Conservation (phyloP, 2,329 filamentous ascomycete species). For the Penicillium corylophilum region DNA sequence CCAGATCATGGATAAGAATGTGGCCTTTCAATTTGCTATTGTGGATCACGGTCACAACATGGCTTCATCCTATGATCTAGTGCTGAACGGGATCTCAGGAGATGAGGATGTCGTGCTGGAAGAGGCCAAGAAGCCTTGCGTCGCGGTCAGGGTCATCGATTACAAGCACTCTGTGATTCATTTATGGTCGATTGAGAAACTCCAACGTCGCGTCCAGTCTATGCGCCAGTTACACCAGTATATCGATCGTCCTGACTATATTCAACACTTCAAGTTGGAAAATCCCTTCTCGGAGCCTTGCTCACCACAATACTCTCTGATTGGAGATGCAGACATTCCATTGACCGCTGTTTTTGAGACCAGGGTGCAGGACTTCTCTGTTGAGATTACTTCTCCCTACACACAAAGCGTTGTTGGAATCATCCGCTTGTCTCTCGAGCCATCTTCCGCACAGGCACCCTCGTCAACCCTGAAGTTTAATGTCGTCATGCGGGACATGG, state of each 20-base stretch:
- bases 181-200: slow-evolving; percentile 91
- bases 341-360: slow-evolving; percentile 91
- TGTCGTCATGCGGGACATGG: slow-evolving; percentile 94
- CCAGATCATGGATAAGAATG: slow-evolving; percentile 87
- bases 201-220: slow-evolving; percentile 78
- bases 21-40: slow-evolving; percentile 92
- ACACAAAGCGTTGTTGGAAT: slow-evolving; percentile 89
- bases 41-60: slow-evolving; percentile 84
- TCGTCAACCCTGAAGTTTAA: slow-evolving; percentile 96
- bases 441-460: slow-evolving; percentile 87
- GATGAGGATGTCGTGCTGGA: slow-evolving; percentile 85
- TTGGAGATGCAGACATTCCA: slow-evolving; percentile 91
- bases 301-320: slow-evolving; percentile 86
- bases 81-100: slow-evolving; percentile 82
- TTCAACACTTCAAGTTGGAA: slow-evolving; percentile 86
- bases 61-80: slow-evolving; percentile 94
- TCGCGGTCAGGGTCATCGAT: slow-evolving; percentile 86
- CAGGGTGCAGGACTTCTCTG: slow-evolving; percentile 86
- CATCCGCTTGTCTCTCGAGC: slow-evolving; percentile 85
- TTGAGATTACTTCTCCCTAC: slow-evolving; percentile 90
- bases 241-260: slow-evolving; percentile 89
- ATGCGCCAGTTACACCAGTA: slow-evolving; percentile 99
- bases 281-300: slow-evolving; percentile 91
- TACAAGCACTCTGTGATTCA: slow-evolving; percentile 83
- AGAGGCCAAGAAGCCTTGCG: slow-evolving; percentile 79